These are phyloP conservation scores for Ormosia emarginata DNA, from an alignment of 306 rosid genomes.

Conservation along the genomic window DNA sequence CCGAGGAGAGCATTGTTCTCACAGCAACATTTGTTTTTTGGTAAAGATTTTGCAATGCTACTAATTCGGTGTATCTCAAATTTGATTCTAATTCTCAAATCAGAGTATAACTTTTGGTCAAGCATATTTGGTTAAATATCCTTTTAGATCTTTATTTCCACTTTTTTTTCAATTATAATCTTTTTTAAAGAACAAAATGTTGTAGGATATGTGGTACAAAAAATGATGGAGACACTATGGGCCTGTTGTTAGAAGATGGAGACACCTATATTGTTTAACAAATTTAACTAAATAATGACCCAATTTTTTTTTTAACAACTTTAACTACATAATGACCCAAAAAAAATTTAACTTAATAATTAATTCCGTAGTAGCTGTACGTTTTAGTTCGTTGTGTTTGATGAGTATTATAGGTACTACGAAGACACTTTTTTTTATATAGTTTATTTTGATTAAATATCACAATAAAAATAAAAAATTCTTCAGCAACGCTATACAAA, in stretches of 20 bases:
- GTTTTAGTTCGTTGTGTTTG: background rate
- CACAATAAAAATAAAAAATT: no score
- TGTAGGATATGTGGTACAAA: background rate
- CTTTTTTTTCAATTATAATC: background rate
- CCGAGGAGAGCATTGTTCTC: background rate
- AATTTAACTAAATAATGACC: background rate
- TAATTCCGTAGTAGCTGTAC: background rate
- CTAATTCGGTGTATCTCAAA: background rate
- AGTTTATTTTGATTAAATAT: background rate
- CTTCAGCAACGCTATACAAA: background rate
- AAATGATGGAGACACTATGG: background rate
- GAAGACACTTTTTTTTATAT: background rate
- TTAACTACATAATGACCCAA: no score
- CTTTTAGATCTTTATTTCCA: background rate
- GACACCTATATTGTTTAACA: conserved; percentile 3
- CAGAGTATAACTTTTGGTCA: background rate
- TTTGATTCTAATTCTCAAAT: background rate
- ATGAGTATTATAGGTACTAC: background rate
- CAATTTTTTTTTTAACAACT: no score
- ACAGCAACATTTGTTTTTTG: background rate
- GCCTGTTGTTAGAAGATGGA: background rate
- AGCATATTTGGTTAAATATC: background rate
- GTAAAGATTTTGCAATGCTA: background rate
- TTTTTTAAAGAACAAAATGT: background rate
- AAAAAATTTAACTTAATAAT: background rate